Evolutionary conservation across 129 eudicot species (phyloP).

Genomic region (Rutidosis leptorrhynchoides): DNA sequence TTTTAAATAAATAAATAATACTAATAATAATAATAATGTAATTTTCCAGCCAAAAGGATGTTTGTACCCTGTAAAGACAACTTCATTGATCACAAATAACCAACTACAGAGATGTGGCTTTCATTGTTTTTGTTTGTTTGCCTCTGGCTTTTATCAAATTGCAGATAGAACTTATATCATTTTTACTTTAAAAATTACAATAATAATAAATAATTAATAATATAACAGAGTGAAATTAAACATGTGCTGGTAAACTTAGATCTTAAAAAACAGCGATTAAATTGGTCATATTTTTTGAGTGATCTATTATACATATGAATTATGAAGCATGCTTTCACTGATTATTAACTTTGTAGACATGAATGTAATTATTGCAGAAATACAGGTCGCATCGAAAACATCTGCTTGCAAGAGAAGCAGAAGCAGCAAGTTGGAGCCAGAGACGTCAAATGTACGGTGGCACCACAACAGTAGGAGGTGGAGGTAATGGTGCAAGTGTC

Average conservation of each 20-base stretch:
- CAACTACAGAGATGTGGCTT: slow-evolving; percentile 27
- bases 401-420: slow-evolving; percentile 83
- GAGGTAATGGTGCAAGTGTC: slow-evolving; percentile 28
- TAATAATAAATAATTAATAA: too few relatives aligned
- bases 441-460: slow-evolving; percentile 71
- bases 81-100: slow-evolving; percentile 27
- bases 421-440: slow-evolving; percentile 92
- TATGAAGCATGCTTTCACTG: too few relatives aligned
- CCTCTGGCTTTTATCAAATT: slow-evolving; percentile 17
- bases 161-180: neutral
- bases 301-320: too few relatives aligned
- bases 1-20: too few relatives aligned
- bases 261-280: neutral
- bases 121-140: slow-evolving; percentile 24
- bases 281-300: too few relatives aligned
- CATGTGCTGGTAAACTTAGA: slow-evolving; percentile 40
- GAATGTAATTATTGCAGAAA: slow-evolving; percentile 56
- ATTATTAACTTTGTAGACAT: neutral
- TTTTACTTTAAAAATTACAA: neutral
- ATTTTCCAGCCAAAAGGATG: neutral
- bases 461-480: slow-evolving; percentile 29
- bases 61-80: slow-evolving; percentile 28
- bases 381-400: slow-evolving; percentile 91
- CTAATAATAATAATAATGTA: too few relatives aligned
- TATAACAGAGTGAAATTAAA: too few relatives aligned